Evolutionary conservation across 2,329 filamentous ascomycete species (phyloP), one percentile per base, ranked within the genome.

Genomic region (Nemania serpens): DNA sequence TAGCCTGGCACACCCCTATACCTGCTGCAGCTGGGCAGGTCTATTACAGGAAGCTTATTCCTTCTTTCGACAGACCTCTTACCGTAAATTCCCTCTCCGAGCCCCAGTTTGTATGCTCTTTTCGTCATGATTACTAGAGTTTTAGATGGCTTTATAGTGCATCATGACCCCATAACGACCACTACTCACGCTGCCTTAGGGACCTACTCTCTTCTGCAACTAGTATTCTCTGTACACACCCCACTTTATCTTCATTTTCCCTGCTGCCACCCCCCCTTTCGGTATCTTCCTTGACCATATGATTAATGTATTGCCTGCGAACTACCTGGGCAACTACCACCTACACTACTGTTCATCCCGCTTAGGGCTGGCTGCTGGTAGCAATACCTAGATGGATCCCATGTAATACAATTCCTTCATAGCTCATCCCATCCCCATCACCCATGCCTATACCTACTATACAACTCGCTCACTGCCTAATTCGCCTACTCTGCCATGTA

Each of bases 271-370:
- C 56, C 60, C 56, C 60, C 20, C 36, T 59, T 34, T 56, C 22
- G 47, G 41, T 39, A 48, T 59, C 43, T 54, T 36, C 29, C 63
- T 51, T 65, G 63, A 57, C 68, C 51, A 67, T 66, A 54, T 63
- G 57, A 64, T 25, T 49, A 17, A 18, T 63, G 58, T 64, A 55
- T 62, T 33, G 41, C 51, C 47, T 41, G 17, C 29, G 29, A 52
- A 45, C 41, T n/a, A n/a, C n/a, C n/a, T n/a, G n/a, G n/a, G n/a
- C 55, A n/a, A 39, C 42, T 42, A 53, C 45, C 17, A 15, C 25
- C 34, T 41, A 36, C 20, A 25, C 33, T 42, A n/a, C 42, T 13
- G 43, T 61, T 50, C 42, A 52, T 39, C 47, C 48, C 58, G 25
- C 53, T 39, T 29, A 54, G 25, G 36, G 48, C 53, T 45, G 58